phyloP scores from a whole-genome alignment of 306 rosid species.

The Cicer yamashitae region DNA sequence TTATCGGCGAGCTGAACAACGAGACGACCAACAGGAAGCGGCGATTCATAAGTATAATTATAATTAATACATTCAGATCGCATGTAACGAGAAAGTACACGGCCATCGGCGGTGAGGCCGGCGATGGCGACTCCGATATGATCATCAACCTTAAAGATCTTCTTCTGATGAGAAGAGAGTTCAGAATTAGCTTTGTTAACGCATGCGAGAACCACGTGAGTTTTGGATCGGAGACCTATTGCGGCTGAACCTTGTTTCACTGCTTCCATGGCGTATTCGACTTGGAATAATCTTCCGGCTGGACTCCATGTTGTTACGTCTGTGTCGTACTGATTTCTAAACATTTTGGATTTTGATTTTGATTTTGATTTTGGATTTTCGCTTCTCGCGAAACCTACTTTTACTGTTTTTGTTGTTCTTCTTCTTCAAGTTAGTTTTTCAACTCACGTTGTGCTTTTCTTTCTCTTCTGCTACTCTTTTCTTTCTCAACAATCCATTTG shows the following conservation, averaged over 20 bases:
- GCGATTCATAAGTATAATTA: constrained; percentile 85
- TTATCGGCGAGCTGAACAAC: constrained; percentile 98
- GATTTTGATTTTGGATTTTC: background rate
- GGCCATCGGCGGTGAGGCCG: constrained; percentile 95
- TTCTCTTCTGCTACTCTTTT: no score
- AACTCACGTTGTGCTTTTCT: no score
- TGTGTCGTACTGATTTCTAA: constrained; percentile 88
- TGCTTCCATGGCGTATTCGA: constrained; percentile 98
- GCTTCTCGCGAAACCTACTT: background rate
- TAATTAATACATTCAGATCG: constrained; percentile 90
- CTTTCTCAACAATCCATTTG: no score
- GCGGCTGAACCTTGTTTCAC: constrained; percentile 98
- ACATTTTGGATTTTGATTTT: constrained; percentile 51
- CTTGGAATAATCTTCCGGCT: constrained; percentile 91
- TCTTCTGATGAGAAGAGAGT: constrained; percentile 96
- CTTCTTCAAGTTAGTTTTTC: background rate
- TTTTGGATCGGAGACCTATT: constrained; percentile 93
- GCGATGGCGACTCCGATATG: constrained; percentile 99
- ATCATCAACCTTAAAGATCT: constrained; percentile 97
- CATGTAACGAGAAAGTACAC: constrained; percentile 93
- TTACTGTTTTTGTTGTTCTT: background rate
- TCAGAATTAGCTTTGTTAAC: constrained; percentile 93
- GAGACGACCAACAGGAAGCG: constrained; percentile 90
- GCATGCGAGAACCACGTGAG: constrained; percentile 88
- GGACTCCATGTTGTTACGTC: constrained; percentile 98